Base-by-base conservation (phyloP, 768 basidiomycete species). In the Boletus rubescentipes region DNA sequence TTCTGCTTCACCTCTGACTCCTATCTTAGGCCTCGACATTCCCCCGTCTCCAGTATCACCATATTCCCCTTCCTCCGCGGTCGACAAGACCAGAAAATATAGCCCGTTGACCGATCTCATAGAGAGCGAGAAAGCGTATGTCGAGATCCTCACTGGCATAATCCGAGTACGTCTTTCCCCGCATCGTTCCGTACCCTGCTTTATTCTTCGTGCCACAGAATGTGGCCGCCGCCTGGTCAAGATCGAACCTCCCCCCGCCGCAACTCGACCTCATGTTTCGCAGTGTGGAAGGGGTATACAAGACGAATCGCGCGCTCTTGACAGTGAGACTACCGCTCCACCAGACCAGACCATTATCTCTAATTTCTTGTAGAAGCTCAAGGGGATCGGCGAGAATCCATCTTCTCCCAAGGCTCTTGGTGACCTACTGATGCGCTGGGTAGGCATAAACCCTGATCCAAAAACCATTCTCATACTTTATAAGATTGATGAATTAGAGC, bases 151-250 rank as follows among this genome's bases (percentile, higher is more conserved):
- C 35, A 87, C 93, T 11, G 87, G 87, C 38, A 82, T 98, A 64
- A 97, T 99, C 61, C 83, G 94, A 66, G 96, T 94, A 68, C 53
- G 91, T 75, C 38, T 66, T 29, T 37, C 39, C 16, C 37, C 38
- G 21, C 21, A 57, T 43, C 34, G 26, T 42, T 38, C 29, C 31
- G 35, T 40, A 29, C 38, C 30, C 36, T 51, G 39, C 29, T 61
- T 58, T 51, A 66, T 54, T 44, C 14, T 51, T 53, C 45, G 30
- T 59, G 21, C n/a, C 49, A 15, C 67, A 98, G 94, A 93, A 90
- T 83, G 90, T 97, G 5, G 97, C 97, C 10, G 87, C 88, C n/a
- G 97, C 97, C 45, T 99, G 97, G 97, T 97, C 95, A 10, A 79
- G 93, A 38, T 82, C 86, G 37, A 98, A 98, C 70, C 86, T 99